Evolutionary conservation across 306 rosid species (phyloP).

Genomic region (Ormosia emarginata): DNA sequence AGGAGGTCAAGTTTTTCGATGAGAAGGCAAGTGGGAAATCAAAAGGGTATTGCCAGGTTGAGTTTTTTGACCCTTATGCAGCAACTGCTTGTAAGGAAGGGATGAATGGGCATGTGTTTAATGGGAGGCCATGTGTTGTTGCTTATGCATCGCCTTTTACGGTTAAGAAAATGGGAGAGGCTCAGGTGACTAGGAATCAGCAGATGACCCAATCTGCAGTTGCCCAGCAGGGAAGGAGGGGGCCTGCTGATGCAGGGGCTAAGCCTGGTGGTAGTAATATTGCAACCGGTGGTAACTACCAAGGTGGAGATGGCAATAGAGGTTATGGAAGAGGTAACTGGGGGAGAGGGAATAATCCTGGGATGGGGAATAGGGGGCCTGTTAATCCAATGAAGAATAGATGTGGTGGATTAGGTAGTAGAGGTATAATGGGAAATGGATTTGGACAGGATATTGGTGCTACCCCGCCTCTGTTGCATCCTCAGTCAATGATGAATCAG

Average conservation of each 20-base stretch:
- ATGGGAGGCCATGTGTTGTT: conserved; percentile 90
- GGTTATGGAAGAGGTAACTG: conserved; percentile 86
- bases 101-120: conserved; percentile 78
- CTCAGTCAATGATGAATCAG: conserved; percentile 87
- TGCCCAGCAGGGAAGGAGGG: conserved; percentile 56
- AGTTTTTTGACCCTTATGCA: conserved; percentile 66
- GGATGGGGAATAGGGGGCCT: conserved; percentile 85
- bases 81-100: conserved; percentile 89
- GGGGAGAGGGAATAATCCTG: conserved; percentile 81
- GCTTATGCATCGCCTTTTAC: conserved; percentile 77
- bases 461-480: conserved; percentile 79
- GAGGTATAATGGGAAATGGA: conserved; percentile 92
- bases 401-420: conserved; percentile 83
- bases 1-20: conserved; percentile 92
- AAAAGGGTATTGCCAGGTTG: conserved; percentile 96
- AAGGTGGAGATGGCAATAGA: conserved; percentile 86
- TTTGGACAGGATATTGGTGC: conserved; percentile 91
- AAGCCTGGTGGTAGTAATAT: conserved; percentile 68
- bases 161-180: conserved; percentile 96
- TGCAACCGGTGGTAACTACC: conserved; percentile 80
- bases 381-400: conserved; percentile 78
- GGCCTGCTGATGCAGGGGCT: conserved; percentile 60
- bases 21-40: conserved; percentile 99
- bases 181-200: conserved; percentile 78
- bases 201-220: conserved; percentile 47